These are phyloP conservation scores for Aquanectria penicillioides DNA, from an alignment of 2,329 filamentous ascomycete genomes.

Conservation along the genomic window DNA sequence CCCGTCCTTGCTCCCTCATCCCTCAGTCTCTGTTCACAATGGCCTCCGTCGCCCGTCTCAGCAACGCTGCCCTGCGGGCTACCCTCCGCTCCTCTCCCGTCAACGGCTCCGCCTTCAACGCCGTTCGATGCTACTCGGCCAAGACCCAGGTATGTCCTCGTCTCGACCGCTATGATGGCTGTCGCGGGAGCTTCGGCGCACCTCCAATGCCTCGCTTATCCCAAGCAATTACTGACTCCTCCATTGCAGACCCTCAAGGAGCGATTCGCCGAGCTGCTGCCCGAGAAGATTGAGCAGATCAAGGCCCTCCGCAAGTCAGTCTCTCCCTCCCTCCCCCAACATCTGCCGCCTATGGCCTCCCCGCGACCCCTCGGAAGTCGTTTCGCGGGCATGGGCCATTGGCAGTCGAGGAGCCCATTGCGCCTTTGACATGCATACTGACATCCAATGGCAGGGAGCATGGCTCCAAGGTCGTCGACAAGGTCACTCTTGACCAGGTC, in stretches of 20 bases:
- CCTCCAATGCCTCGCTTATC: slow-evolving; percentile 17
- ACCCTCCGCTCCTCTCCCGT: slow-evolving; percentile 75
- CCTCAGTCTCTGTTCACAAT: slow-evolving; percentile 63
- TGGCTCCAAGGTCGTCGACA: slow-evolving; percentile 93
- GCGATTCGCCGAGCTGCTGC: slow-evolving; percentile 94
- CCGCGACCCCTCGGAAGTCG: slow-evolving; percentile 24
- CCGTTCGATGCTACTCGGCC: slow-evolving; percentile 89
- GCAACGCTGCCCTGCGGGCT: slow-evolving; percentile 83
- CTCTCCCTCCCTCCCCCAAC: slow-evolving; percentile 20
- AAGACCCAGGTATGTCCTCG: slow-evolving; percentile 79
- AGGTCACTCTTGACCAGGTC: slow-evolving; percentile 99
- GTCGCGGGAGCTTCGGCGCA: slow-evolving; percentile 1
- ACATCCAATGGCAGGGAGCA: slow-evolving; percentile 73
- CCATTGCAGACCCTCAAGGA: slow-evolving; percentile 87
- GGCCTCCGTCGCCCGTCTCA: slow-evolving; percentile 85
- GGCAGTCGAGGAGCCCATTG: slow-evolving; percentile 10
- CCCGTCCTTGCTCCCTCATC: slow-evolving; percentile 40
- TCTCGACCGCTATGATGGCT: background rate
- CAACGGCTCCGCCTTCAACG: slow-evolving; percentile 80
- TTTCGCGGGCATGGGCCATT: background rate
- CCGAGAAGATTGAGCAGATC: slow-evolving; percentile 98
- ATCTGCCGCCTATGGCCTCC: slow-evolving; percentile 19
- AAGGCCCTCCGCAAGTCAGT: slow-evolving; percentile 96
- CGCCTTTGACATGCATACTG: slow-evolving; percentile 20
- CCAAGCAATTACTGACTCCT: slow-evolving; percentile 22